Evolutionary conservation across 2,329 filamentous ascomycete species (phyloP), one percentile per base, ranked within the genome.

Genomic region (Pyrenochaeta sp.): DNA sequence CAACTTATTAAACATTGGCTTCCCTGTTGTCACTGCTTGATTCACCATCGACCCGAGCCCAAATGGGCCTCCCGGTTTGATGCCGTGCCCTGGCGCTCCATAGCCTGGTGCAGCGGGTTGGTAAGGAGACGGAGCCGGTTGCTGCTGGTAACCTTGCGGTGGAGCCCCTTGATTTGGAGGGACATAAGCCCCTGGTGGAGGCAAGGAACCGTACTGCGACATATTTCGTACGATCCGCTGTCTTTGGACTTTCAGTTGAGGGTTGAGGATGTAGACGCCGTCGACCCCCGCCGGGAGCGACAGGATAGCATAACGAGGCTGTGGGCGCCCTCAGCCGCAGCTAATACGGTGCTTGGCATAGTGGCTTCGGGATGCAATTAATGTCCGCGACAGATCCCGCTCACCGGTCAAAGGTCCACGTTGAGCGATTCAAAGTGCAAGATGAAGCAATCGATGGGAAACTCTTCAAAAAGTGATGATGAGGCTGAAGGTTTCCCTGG

Each of bases 1-100:
- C 26, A 71, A 35, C 46, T 69, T 71, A 42, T 69, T 61, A 36
- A 69, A 21, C 59, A 69, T 65, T 1, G 67, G 67, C 48, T 69
- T 71, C n/a, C 63, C 55, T 0, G 60, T 67, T 2, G 63, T 66
- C 7, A 70, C 64, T 2, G 66, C 67, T 42, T 69, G 67, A 21
- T 71, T 65, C 49, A 71, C 52, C 53, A 67, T 67, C 23, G 61
- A 53, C 1, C 64, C 64, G 28, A 69, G 54, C 1, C 64, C 64
- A 29, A 69, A 61, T 4, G 48, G 45, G 0, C 56, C 60, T 3
- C 47, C 56, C 17, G 49, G 34, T 47, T 63, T 67, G 8, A 61
- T 49, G 8, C 50, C 22, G 17, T 58, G 50, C 18, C 35, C 43
- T 5, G 54, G 27, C n/a, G 40, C 37, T 13, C 49, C 51, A 51